These are phyloP conservation scores for Schizonepeta tenuifolia DNA, from an alignment of 257 asterid genomes.

Conservation along the genomic window DNA sequence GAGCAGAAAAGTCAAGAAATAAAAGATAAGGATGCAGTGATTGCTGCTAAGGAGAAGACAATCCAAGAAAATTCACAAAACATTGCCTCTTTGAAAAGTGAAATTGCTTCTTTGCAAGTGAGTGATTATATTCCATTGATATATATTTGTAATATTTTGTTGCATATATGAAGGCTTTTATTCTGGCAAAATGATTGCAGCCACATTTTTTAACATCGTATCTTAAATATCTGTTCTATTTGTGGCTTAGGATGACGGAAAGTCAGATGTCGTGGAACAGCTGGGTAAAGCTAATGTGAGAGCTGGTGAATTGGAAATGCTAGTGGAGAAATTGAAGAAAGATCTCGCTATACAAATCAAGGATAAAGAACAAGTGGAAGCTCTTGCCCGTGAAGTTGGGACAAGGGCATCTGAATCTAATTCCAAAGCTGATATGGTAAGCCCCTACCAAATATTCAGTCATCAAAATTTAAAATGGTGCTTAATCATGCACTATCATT, in stretches of 20 bases:
- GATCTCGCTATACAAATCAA: constrained; percentile 51
- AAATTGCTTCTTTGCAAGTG: constrained; percentile 64
- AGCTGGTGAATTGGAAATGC: constrained; percentile 61
- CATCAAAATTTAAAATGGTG: neutral
- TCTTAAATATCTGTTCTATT: constrained; percentile 1
- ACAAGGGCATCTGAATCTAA: constrained; percentile 50
- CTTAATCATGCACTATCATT: neutral
- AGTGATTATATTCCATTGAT: constrained; percentile 30
- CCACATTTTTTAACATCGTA: neutral
- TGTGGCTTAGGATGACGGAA: constrained; percentile 51
- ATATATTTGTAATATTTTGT: neutral
- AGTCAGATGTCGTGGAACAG: constrained; percentile 50
- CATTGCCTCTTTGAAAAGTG: constrained; percentile 59
- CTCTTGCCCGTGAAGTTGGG: constrained; percentile 54
- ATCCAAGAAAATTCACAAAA: constrained; percentile 58
- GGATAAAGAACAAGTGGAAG: constrained; percentile 55
- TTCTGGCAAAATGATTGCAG: neutral
- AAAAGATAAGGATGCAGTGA: constrained; percentile 56
- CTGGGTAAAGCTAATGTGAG: constrained; percentile 60
- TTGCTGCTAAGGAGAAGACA: constrained; percentile 61
- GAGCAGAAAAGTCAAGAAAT: constrained; percentile 63
- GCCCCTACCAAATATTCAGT: constrained; percentile 9
- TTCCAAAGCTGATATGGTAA: constrained; percentile 53
- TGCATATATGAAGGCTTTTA: neutral
- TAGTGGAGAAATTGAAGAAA: constrained; percentile 51